Base-by-base conservation (phyloP, 2,329 filamentous ascomycete species). In the Polytolypa hystricis region DNA sequence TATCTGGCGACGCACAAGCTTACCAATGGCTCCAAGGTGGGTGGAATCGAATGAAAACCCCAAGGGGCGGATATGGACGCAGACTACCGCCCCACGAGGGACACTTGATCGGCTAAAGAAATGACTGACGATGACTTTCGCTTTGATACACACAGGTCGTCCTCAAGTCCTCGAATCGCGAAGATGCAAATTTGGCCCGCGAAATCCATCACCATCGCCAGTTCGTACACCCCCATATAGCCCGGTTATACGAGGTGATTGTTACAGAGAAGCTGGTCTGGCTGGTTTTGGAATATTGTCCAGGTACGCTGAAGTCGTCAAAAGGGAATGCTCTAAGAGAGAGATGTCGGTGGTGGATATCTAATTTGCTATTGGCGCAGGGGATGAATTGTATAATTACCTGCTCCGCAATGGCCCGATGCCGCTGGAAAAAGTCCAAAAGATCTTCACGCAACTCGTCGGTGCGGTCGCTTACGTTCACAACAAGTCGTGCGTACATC, bases 161-260 rank as follows among this genome's bases (percentile, higher is more conserved):
- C 23, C 84, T 98, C 64, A 98, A 98, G 65, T 95, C 87, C 42
- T 91, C 91, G 44, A 89, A 91, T 57, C 95, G 94, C 60, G 81
- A 87, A 56, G 91, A 98, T 60, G 77, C 84, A 37, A 98, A 98
- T 57, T 79, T 98, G 33, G 89, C 89, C 11, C 82, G 91, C 50
- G 91, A 98, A 60, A 98, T 98, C 50, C 91, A 98, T 60, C 91
- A 98, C 58, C 91, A 98, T 59, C 83, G 91, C 48, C 91, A 98
- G 61, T 95, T 98, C 61, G 74, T 94, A 46, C 91, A 98, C 55
- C 91, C 91, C 15, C 91, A 98, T 63, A 98, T 98, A 51, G 87
- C 91, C 30, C 77, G 91, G 34, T 69, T 98, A 15, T 96, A 98
- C 67, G 91, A 98, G 67, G 89, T 98, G 42, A 93, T 98, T 51